A percentile compares a stretch with the other conserved stretches of the same genome.
These are phyloP conservation scores for Ascoidea asiatica DNA, from an alignment of 805 yeast species.

Conservation along the genomic window DNA sequence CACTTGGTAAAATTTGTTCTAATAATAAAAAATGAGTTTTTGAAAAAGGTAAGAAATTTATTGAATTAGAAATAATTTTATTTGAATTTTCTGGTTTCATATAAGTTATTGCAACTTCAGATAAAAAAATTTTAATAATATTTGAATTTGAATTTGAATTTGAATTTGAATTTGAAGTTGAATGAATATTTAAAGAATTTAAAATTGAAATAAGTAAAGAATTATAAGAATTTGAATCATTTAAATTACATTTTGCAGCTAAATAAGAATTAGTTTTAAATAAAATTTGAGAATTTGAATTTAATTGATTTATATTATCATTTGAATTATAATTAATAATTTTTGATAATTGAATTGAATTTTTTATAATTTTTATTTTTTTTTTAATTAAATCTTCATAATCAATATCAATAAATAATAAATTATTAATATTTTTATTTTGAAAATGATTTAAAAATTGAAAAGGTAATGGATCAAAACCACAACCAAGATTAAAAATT, in stretches of 20 bases:
- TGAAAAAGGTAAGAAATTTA: conserved; percentile 20
- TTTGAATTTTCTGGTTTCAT: conserved; percentile 61
- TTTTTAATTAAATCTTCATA: conserved; percentile 53
- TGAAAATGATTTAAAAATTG: conserved; percentile 28
- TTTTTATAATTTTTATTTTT: conserved; percentile 38
- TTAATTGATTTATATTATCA: neutral
- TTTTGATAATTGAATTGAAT: conserved; percentile 29
- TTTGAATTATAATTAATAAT: conserved; percentile 29
- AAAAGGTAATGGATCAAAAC: conserved; percentile 54
- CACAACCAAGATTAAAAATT: conserved; percentile 68
- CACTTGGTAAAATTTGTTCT: conserved; percentile 63
- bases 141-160: neutral
- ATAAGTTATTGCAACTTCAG: conserved; percentile 75
- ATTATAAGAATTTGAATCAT: conserved; percentile 26
- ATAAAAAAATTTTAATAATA: conserved; percentile 47
- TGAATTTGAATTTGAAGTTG: neutral
- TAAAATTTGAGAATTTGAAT: conserved; percentile 2
- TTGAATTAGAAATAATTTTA: conserved; percentile 36
- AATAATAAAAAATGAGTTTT: conserved; percentile 45
- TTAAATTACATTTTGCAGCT: conserved; percentile 56
- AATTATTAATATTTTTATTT: conserved; percentile 15
- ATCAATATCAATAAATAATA: conserved; percentile 57
- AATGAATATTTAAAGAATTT: neutral
- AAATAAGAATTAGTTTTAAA: conserved; percentile 32
- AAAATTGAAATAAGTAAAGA: conserved; percentile 4